Evolutionary conservation across 2,329 filamentous ascomycete species (phyloP).

Genomic region (Periconia digitata): DNA sequence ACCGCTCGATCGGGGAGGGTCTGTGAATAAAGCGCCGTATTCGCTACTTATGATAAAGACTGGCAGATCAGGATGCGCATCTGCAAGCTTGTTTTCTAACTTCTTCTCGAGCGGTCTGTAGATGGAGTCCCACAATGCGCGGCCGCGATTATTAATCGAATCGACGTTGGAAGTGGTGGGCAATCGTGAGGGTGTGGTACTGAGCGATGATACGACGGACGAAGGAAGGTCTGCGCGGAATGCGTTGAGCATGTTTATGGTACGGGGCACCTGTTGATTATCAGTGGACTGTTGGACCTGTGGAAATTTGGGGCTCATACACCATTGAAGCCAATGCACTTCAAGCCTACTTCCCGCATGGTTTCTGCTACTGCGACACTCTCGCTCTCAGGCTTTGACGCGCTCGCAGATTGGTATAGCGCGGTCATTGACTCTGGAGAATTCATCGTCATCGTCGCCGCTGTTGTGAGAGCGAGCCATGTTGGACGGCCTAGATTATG

Average conservation of each 20-base stretch:
- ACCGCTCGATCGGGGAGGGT: slow-evolving; percentile 57
- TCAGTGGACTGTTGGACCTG: neutral
- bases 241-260: slow-evolving; percentile 77
- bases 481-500: slow-evolving; percentile 35
- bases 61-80: slow-evolving; percentile 79
- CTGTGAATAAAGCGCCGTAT: slow-evolving; percentile 72
- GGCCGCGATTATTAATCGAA: slow-evolving; percentile 60
- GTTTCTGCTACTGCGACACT: slow-evolving; percentile 63
- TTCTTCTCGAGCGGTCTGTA: slow-evolving; percentile 75
- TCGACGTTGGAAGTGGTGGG: slow-evolving; percentile 53
- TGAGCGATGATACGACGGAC: slow-evolving; percentile 57
- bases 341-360: slow-evolving; percentile 74
- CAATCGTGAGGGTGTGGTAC: slow-evolving; percentile 58
- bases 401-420: slow-evolving; percentile 54
- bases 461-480: slow-evolving; percentile 55
- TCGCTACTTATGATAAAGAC: slow-evolving; percentile 76
- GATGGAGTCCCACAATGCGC: slow-evolving; percentile 71
- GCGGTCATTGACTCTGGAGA: slow-evolving; percentile 72
- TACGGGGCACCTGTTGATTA: slow-evolving; percentile 65
- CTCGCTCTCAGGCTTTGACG: slow-evolving; percentile 27
- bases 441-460: slow-evolving; percentile 83
- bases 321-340: slow-evolving; percentile 79
- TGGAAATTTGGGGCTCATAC: slow-evolving; percentile 21
- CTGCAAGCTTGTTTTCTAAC: slow-evolving; percentile 68
- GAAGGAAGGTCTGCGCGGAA: slow-evolving; percentile 66